Base-by-base conservation (phyloP, 1,139 yeast genomes). In the Casaregolazyma lundiana region DNA sequence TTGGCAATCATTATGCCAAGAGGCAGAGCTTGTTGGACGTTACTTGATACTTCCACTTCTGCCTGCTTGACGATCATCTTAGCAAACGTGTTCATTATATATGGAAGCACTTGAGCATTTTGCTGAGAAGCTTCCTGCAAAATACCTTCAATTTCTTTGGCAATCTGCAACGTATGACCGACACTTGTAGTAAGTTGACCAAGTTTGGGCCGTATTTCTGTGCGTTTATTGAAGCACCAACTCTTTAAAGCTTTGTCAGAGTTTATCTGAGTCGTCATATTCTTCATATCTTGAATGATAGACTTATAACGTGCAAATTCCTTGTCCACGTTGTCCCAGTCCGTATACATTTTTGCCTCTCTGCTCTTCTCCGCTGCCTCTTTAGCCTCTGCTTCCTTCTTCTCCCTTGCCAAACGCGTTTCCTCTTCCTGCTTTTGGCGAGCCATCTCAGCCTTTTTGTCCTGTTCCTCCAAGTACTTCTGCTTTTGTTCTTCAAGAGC, bases 51-150 rank as follows among this genome's bases (percentile, higher is more conserved):
- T 65, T 92, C 98, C 0, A 95, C 79, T 65, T 89, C 97, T 1
- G 97, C 95, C 66, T 94, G 98, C 35, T 85, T 80, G 1, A 92
- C 86, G 1, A 89, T 68, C 1, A 94, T 85, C 61, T 92, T 92
- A 6, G 96, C 84, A 32, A 84, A 76, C 58, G 83, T 84, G 60
- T 92, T 92, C 32, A 89, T 67, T 11, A 84, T 73, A 89, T 95
- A 90, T 35, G 75, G 66, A 58, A 70, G 83, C 0, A 81, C 84
- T 13, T 83, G 61, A 1, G 72, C 73, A 48, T 74, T 65, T 1
- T 53, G 45, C 16, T 55, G 47, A 44, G 71, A 69, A 0, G 84
- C 75, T 22, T 74, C 70, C 3, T 62, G 64, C 9, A 89, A 67
- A 29, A 81, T 61, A 3, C 57, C 65, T 1, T 69, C 59, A 3